phyloP scores from a whole-genome alignment of 1,284 basidiomycete genomes.

The Tilletia caries region DNA sequence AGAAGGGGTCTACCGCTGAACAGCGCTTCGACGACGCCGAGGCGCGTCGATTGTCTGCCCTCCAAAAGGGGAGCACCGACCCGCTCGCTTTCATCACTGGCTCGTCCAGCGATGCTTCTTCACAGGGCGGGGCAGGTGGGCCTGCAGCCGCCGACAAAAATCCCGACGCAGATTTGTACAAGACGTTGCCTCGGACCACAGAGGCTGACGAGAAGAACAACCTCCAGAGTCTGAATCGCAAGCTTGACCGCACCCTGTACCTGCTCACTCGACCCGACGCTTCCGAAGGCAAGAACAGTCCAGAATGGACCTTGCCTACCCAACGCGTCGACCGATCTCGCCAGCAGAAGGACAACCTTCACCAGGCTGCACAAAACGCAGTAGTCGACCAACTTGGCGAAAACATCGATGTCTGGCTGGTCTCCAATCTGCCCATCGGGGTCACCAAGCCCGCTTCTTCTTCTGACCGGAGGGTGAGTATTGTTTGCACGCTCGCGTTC shows the following conservation, averaged over 20 bases:
- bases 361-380: constrained; percentile 30
- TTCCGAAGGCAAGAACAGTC: constrained; percentile 36
- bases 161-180: constrained; percentile 61
- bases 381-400: constrained; percentile 34
- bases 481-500: not conserved
- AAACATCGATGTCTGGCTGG: constrained; percentile 50
- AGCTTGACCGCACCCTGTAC: constrained; percentile 79
- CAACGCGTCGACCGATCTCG: constrained; percentile 19
- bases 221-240: constrained; percentile 72
- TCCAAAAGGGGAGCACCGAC: not conserved
- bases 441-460: constrained; percentile 18
- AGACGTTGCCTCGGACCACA: constrained; percentile 58
- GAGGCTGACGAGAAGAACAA: constrained; percentile 65
- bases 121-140: not conserved
- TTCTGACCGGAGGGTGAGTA: not conserved
- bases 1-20: constrained; percentile 81
- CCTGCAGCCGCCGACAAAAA: constrained; percentile 2
- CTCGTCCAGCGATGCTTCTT: not conserved
- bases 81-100: not conserved
- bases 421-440: constrained; percentile 45
- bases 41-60: constrained; percentile 25
- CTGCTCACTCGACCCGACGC: constrained; percentile 67
- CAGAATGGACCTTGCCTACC: constrained; percentile 22
- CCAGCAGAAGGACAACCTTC: constrained; percentile 27
- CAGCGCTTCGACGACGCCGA: constrained; percentile 69